Evolutionary conservation across 805 yeast species (phyloP).

Genomic region (Schwanniomyces occidentalis): DNA sequence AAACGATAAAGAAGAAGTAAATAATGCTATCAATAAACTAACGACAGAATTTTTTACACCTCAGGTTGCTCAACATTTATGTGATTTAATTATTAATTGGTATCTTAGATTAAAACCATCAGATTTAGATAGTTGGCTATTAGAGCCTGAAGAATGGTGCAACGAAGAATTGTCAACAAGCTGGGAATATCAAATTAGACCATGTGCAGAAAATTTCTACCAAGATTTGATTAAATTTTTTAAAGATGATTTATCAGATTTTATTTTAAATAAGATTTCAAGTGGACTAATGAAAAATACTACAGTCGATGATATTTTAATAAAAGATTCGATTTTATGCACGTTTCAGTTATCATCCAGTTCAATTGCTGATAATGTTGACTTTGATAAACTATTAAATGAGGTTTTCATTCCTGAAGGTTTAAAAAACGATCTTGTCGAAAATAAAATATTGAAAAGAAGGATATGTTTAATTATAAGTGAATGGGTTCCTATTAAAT

Average conservation of each 20-base stretch:
- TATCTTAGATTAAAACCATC: slow-evolving; percentile 71
- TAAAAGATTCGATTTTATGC: slow-evolving; percentile 77
- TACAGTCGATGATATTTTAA: slow-evolving; percentile 51
- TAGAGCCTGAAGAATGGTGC: slow-evolving; percentile 93
- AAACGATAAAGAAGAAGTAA: slow-evolving; percentile 64
- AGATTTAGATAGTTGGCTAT: slow-evolving; percentile 79
- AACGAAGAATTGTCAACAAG: slow-evolving; percentile 73
- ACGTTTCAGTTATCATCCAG: slow-evolving; percentile 79
- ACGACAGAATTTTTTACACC: slow-evolving; percentile 58
- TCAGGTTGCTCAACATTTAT: slow-evolving; percentile 53
- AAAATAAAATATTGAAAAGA: slow-evolving; percentile 66
- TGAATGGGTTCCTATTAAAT: slow-evolving; percentile 77
- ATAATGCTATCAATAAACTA: slow-evolving; percentile 53
- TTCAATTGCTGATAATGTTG: slow-evolving; percentile 62
- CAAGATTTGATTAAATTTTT: slow-evolving; percentile 70
- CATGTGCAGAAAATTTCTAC: slow-evolving; percentile 84
- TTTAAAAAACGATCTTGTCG: slow-evolving; percentile 41
- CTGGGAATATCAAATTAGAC: slow-evolving; percentile 82
- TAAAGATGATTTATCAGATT: slow-evolving; percentile 53
- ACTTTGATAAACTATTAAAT: slow-evolving; percentile 63
- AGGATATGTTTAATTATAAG: slow-evolving; percentile 73
- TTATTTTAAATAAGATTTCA: slow-evolving; percentile 61
- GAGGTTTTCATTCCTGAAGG: slow-evolving; percentile 71
- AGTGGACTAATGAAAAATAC: slow-evolving; percentile 29
- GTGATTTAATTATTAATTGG: slow-evolving; percentile 68